Conservation (phyloP, 176 grass and related monocot genomes). For the Avena eriantha region DNA sequence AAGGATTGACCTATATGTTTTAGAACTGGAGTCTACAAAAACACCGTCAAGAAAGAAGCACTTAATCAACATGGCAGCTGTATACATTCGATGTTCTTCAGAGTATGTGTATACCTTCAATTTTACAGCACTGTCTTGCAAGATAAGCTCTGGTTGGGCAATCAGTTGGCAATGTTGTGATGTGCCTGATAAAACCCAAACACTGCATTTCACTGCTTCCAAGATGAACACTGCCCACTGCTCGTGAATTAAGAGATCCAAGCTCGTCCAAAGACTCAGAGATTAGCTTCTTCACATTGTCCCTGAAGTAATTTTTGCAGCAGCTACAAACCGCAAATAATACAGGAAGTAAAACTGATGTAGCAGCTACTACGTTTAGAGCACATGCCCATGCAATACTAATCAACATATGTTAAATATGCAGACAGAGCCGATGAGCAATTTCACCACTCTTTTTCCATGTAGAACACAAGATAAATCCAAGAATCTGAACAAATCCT, state of each 20-base stretch:
- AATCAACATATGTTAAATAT: neutral
- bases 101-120: neutral
- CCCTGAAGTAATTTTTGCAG: neutral
- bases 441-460: neutral
- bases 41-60: too few relatives aligned
- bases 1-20: too few relatives aligned
- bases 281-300: neutral
- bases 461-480: neutral
- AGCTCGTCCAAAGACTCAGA: neutral
- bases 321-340: neutral
- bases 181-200: neutral
- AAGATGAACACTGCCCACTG: neutral
- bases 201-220: slow-evolving; percentile 3
- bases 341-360: neutral
- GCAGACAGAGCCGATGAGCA: neutral
- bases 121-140: neutral
- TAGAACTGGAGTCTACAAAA: too few relatives aligned
- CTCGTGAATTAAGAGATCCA: neutral
- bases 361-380: neutral
- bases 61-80: too few relatives aligned
- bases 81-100: neutral
- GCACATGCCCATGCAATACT: neutral
- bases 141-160: neutral
- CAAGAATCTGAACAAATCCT: too few relatives aligned
- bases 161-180: neutral